Evolutionary conservation across 768 basidiomycete species (phyloP).

Genomic region (Lactifluus piperatus): DNA sequence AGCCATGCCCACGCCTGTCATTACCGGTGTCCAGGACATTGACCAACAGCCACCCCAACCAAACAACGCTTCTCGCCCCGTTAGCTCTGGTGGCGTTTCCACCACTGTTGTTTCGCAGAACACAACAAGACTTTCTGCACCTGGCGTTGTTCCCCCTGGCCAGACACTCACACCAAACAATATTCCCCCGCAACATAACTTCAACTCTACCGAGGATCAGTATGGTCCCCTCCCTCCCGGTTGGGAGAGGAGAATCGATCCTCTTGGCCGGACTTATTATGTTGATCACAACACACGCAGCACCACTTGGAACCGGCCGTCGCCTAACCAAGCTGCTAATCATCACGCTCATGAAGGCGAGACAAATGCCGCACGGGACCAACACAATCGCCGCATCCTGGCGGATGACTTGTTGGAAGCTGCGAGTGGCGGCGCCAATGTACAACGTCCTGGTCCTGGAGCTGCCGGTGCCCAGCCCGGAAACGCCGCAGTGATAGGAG

Average conservation of each 20-base stretch:
- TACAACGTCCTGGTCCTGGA: slow-evolving; percentile 23
- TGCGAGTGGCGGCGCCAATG: slow-evolving; percentile 31
- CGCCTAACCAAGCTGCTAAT: slow-evolving; percentile 66
- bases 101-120: slow-evolving; percentile 20
- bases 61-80: slow-evolving; percentile 28
- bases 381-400: slow-evolving; percentile 75
- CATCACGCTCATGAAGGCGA: slow-evolving; percentile 61
- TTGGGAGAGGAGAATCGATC: slow-evolving; percentile 97
- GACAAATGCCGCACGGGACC: slow-evolving; percentile 79
- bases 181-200: slow-evolving; percentile 51
- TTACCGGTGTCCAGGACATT: slow-evolving; percentile 24
- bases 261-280: slow-evolving; percentile 92
- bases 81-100: slow-evolving; percentile 28
- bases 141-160: slow-evolving; percentile 27
- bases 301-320: slow-evolving; percentile 96
- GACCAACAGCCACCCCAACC: slow-evolving; percentile 25
- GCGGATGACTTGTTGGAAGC: slow-evolving; percentile 82
- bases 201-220: slow-evolving; percentile 93
- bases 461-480: slow-evolving; percentile 24
- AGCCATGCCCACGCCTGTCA: slow-evolving; percentile 29
- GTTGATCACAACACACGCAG: slow-evolving; percentile 97
- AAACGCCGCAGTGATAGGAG: slow-evolving; percentile 36
- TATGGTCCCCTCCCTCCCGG: slow-evolving; percentile 83
- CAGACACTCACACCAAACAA: slow-evolving; percentile 27
- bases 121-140: slow-evolving; percentile 27